A percentile compares a stretch with the other conserved stretches of the same genome.
Conservation (phyloP, 2,329 filamentous ascomycete species). For the Colletotrichum neosansevieriae region DNA sequence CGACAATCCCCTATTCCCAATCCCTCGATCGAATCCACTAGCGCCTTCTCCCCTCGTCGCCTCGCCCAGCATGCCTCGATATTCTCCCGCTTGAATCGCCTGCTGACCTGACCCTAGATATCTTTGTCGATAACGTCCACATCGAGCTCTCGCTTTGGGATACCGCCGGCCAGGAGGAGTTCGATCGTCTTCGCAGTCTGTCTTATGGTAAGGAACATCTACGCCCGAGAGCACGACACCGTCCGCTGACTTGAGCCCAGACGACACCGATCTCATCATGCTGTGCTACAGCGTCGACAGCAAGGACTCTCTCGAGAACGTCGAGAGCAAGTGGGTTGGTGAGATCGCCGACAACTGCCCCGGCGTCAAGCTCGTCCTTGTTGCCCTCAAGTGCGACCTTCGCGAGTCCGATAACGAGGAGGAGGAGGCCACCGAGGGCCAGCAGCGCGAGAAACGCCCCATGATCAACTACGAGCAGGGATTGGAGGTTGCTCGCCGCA, state of each 20-base stretch:
- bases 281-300: slow-evolving; percentile 98
- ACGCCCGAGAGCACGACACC: not conserved
- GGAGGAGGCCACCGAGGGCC: slow-evolving; percentile 65
- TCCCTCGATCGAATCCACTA: not conserved
- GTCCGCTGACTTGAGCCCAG: slow-evolving; percentile 46
- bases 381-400: slow-evolving; percentile 96
- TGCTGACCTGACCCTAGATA: slow-evolving; percentile 69
- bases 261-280: slow-evolving; percentile 97
- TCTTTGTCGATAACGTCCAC: slow-evolving; percentile 97
- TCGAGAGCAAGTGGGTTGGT: slow-evolving; percentile 97
- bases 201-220: slow-evolving; percentile 78
- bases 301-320: slow-evolving; percentile 96
- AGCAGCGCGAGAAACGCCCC: slow-evolving; percentile 66
- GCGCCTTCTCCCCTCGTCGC: not conserved
- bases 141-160: slow-evolving; percentile 99
- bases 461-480: slow-evolving; percentile 93
- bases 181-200: slow-evolving; percentile 92
- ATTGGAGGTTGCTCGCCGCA: slow-evolving; percentile 88
- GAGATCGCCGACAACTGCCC: slow-evolving; percentile 99
- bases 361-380: slow-evolving; percentile 92
- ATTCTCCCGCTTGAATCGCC: not conserved
- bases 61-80: not conserved
- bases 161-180: slow-evolving; percentile 98
- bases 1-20: slow-evolving; percentile 26
- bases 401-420: slow-evolving; percentile 82